These are phyloP conservation scores for Closterium sp. DNA, from an alignment of 139 green algal species.

Conservation along the genomic window DNA sequence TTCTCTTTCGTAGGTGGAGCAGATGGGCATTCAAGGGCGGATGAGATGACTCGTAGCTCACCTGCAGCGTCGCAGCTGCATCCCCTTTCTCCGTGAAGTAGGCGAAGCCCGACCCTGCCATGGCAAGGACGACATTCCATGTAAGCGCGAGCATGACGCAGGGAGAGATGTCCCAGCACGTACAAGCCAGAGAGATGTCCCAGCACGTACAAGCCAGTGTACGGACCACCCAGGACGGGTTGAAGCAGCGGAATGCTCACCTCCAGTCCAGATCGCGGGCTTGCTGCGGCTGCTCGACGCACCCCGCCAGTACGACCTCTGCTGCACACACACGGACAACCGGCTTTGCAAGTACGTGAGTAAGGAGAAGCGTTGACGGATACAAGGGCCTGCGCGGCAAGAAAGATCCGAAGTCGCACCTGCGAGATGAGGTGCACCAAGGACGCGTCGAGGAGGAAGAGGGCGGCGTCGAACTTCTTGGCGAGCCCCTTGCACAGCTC, in stretches of 20 bases:
- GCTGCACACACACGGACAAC: background rate
- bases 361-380: no score
- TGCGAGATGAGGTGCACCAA: background rate
- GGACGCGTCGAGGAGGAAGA: background rate
- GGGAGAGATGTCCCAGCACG: no score
- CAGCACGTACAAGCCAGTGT: no score
- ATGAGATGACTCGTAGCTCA: background rate
- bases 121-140: background rate
- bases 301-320: background rate
- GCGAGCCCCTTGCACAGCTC: background rate
- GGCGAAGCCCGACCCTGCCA: background rate
- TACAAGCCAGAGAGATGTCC: no score
- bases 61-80: background rate
- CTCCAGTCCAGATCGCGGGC: background rate
- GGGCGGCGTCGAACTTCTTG: background rate
- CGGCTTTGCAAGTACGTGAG: no score
- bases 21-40: no score
- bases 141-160: no score
- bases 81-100: background rate
- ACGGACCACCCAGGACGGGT: no score
- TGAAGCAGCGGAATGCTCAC: background rate
- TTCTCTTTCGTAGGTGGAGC: no score
- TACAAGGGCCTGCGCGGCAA: no score
- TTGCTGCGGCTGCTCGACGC: background rate
- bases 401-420: background rate